These are phyloP conservation scores for Boletellus deceptivus DNA, from an alignment of 1,284 basidiomycete species.

Conservation along the genomic window DNA sequence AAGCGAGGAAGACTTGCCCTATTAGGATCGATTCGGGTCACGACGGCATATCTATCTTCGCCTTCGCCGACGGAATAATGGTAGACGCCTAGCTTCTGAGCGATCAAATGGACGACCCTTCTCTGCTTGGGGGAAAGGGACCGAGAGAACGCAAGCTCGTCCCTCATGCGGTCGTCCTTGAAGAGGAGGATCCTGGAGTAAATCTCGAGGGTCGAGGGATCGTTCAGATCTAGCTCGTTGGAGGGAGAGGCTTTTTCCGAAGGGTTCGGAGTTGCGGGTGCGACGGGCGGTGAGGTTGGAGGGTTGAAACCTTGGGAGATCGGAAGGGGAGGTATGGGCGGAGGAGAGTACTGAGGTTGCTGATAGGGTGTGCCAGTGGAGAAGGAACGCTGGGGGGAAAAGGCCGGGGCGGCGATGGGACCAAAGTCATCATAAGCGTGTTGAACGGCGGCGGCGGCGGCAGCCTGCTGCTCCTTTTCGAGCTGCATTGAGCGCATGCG, in stretches of 20 bases:
- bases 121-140: conserved; percentile 84
- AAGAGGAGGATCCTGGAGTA: conserved; percentile 96
- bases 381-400: conserved; percentile 61
- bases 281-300: conserved; percentile 46
- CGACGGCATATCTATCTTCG: conserved; percentile 90
- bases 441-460: conserved; percentile 18
- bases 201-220: conserved; percentile 93
- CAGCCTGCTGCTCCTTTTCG: conserved; percentile 67
- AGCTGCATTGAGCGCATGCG: conserved; percentile 97
- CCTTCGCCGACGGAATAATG: conserved; percentile 94
- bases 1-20: conserved; percentile 49
- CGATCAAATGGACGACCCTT: conserved; percentile 92
- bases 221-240: conserved; percentile 90
- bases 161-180: conserved; percentile 97
- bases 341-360: conserved; percentile 58
- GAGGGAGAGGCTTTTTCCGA: conserved; percentile 54
- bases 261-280: conserved; percentile 56
- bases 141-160: conserved; percentile 93
- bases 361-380: conserved; percentile 59
- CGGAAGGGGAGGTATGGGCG: conserved; percentile 57
- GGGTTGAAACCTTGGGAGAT: conserved; percentile 53
- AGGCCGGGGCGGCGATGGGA: conserved; percentile 44
- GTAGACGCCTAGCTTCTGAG: conserved; percentile 92
- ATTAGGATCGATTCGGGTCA: conserved; percentile 81
- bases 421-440: conserved; percentile 72